Base-by-base conservation (phyloP, 345 rosid species). In the Brassica napus region DNA sequence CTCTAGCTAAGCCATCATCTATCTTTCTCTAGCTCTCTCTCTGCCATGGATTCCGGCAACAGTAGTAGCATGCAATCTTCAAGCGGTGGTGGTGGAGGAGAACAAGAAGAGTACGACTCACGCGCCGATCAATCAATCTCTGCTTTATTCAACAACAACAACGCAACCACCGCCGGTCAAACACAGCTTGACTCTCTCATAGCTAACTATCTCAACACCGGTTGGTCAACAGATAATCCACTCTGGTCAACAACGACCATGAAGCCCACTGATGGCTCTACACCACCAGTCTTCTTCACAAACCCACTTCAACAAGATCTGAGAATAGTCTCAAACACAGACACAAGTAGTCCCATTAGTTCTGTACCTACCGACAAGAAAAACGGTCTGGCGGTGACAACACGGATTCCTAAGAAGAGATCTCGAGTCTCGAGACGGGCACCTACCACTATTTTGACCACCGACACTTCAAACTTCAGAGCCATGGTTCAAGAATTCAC, bases 401-500 rank as follows among this genome's bases (percentile, higher is more conserved):
- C 77, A 39, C 86, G 90, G 59, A 89, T 89, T 76, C 90, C 95
- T 44, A 94, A 91, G 88, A 94, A 94, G 84, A 88, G 98, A 82
- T 85, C 97, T 9, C 82, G 98, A 75, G 97, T 95, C 52, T 91
- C 98, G 0, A 84, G 95, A 86, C 86, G 97, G 61, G 95, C 97
- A 28, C 97, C 98, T 2, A 94, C 98, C 0, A 94, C 98, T 21
- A 93, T 94, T 44, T 71, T 94, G 71, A 91, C 91, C 23, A 92
- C 98, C 68, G 97, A 94, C 83, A 94, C 97, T 30, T 66, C 88
- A 31, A 94, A 94, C 83, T 94, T 94, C 85, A 83, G 97, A 79
- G 97, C 97, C 82, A 94, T 94, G 98, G 98, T 94, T 73, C 98
- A 94, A 74, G 97, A 94, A 49, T 94, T 94, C 72, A 94, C 98